These are phyloP conservation scores for Gossypium gossypioides DNA, from an alignment of 441 rosid species.

Conservation along the genomic window DNA sequence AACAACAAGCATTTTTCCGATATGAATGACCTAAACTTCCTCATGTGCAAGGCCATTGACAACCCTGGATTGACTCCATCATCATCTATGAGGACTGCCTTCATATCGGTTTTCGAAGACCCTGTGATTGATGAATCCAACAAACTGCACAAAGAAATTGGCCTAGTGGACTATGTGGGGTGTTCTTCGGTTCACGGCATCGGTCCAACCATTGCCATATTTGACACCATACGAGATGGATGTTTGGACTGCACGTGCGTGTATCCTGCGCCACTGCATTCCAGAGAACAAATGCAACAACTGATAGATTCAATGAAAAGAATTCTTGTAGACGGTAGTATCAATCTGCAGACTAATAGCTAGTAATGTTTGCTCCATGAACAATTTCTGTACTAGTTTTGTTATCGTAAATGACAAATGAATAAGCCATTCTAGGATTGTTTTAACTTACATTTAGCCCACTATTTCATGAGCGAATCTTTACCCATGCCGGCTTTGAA, in stretches of 20 bases:
- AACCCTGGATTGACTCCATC: constrained; percentile 69
- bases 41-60: constrained; percentile 79
- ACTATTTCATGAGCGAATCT: neutral
- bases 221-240: constrained; percentile 63
- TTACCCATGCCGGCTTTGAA: neutral
- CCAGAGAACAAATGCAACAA: constrained; percentile 63
- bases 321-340: constrained; percentile 34
- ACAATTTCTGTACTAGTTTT: neutral
- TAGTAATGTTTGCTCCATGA: neutral
- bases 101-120: constrained; percentile 71
- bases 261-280: constrained; percentile 74
- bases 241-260: constrained; percentile 55
- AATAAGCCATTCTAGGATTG: neutral
- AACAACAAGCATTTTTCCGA: constrained; percentile 69
- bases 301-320: constrained; percentile 48
- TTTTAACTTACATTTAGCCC: neutral
- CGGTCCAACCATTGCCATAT: constrained; percentile 65
- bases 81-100: constrained; percentile 52
- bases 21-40: constrained; percentile 69
- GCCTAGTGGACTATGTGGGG: constrained; percentile 51
- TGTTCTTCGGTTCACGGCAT: constrained; percentile 74
- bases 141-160: constrained; percentile 20
- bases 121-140: constrained; percentile 33
- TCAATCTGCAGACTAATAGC: neutral
- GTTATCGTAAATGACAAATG: neutral